Conservation (phyloP, 805 yeast species). For the Millerozyma miso region DNA sequence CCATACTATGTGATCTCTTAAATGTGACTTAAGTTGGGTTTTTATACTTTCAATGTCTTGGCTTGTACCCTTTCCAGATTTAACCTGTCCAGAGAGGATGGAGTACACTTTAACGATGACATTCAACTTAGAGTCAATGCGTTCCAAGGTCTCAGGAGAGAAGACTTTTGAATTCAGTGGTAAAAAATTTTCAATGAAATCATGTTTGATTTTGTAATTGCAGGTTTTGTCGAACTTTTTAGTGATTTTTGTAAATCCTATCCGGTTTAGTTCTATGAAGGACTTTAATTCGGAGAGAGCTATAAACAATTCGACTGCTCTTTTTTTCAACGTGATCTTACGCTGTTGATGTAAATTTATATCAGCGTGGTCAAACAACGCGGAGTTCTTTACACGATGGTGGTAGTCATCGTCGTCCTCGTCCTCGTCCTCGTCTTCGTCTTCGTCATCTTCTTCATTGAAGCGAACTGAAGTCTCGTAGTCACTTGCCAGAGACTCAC, state of each 20-base stretch:
- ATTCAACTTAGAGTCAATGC: constrained; percentile 50
- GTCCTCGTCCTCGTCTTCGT: constrained; percentile 20
- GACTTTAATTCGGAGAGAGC: constrained; percentile 78
- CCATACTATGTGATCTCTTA: constrained; percentile 94
- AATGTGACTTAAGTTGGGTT: constrained; percentile 45
- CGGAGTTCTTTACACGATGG: constrained; percentile 33
- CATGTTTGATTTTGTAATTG: constrained; percentile 53
- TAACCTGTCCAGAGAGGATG: constrained; percentile 25
- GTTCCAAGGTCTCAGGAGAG: constrained; percentile 25
- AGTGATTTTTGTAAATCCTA: constrained; percentile 86
- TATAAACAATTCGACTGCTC: constrained; percentile 65
- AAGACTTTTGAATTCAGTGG: constrained; percentile 55
- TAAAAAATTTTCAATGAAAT: constrained; percentile 47
- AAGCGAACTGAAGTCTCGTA: constrained; percentile 19
- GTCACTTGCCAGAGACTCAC: constrained; percentile 18
- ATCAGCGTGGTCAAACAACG: constrained; percentile 47
- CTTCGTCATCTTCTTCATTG: constrained; percentile 31
- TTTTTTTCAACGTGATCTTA: constrained; percentile 61
- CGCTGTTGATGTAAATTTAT: constrained; percentile 47
- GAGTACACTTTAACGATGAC: constrained; percentile 55
- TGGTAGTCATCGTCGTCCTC: constrained; percentile 26
- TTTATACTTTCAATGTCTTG: constrained; percentile 40
- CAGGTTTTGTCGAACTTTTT: constrained; percentile 89
- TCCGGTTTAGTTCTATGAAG: constrained; percentile 74
- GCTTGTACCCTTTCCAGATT: constrained; percentile 44